Percentiles rank a stretch among this genome's conserved stretches.
Evolutionary conservation across 148 eudicot genomes (phyloP).

Genomic region (Arctostaphylos glauca): DNA sequence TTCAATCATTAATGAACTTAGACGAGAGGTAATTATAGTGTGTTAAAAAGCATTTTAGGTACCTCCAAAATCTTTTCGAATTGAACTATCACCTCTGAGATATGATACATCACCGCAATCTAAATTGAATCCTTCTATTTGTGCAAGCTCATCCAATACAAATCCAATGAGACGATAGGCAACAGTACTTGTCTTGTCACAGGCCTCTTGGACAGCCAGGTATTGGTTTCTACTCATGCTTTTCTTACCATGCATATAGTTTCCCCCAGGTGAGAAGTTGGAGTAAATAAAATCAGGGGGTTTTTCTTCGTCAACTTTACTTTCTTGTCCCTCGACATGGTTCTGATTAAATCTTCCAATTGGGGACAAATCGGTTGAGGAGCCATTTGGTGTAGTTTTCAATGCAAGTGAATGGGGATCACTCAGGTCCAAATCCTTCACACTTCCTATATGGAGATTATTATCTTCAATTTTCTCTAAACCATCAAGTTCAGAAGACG

Average conservation of each 20-base stretch:
- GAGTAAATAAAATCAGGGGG: conserved; percentile 15
- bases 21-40: background rate
- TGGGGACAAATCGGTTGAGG: background rate
- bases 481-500: conserved; percentile 13
- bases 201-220: conserved; percentile 62
- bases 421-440: background rate
- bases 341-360: background rate
- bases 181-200: conserved; percentile 66
- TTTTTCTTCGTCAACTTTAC: conserved; percentile 14
- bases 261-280: conserved; percentile 12
- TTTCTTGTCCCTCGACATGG: conserved; percentile 15
- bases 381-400: background rate
- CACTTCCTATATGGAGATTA: conserved; percentile 2
- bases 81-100: conserved; percentile 41
- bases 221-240: conserved; percentile 40
- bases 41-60: conserved; percentile 4
- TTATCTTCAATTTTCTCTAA: background rate
- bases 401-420: background rate
- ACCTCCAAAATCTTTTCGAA: conserved; percentile 33
- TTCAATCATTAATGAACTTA: background rate
- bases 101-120: conserved; percentile 36
- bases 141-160: conserved; percentile 45
- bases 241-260: conserved; percentile 15
- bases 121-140: conserved; percentile 36
- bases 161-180: conserved; percentile 57